Evolutionary conservation across 768 basidiomycete genomes (phyloP).

Genomic region (Omphalotus guepiniiformis): DNA sequence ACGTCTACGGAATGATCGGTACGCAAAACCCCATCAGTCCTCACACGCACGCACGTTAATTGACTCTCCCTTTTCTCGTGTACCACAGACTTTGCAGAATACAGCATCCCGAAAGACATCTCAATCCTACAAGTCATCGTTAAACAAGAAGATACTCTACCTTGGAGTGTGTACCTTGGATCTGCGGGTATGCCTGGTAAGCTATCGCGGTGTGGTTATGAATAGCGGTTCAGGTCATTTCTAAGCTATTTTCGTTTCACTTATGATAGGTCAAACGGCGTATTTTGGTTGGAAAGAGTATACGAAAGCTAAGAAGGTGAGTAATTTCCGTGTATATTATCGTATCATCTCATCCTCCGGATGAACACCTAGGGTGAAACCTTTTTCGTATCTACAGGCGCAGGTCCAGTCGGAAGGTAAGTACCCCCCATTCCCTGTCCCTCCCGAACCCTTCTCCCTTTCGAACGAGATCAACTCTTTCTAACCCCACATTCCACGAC

Average conservation of each 20-base stretch:
- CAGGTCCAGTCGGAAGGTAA: slow-evolving; percentile 57
- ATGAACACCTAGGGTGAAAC: slow-evolving; percentile 30
- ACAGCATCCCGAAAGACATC: slow-evolving; percentile 23
- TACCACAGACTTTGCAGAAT: slow-evolving; percentile 27
- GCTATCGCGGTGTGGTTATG: neutral
- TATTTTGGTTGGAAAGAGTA: slow-evolving; percentile 22
- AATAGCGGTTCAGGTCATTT: neutral
- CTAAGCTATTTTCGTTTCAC: neutral
- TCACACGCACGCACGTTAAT: too few species aligned
- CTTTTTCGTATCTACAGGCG: slow-evolving; percentile 38
- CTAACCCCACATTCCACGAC: neutral
- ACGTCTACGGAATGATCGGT: slow-evolving; percentile 22
- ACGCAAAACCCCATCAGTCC: neutral
- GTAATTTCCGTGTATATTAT: neutral
- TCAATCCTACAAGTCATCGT: slow-evolving; percentile 13
- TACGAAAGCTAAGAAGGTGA: slow-evolving; percentile 13
- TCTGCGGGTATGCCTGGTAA: slow-evolving; percentile 41
- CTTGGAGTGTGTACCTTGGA: slow-evolving; percentile 47
- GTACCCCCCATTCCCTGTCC: too few species aligned
- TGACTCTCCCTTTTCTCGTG: neutral
- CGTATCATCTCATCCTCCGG: neutral
- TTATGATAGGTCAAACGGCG: slow-evolving; percentile 19
- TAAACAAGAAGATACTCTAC: slow-evolving; percentile 41
- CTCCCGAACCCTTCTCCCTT: neutral
- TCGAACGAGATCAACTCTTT: neutral